phyloP scores from a whole-genome alignment of 768 basidiomycete genomes.

The Gloeopeniophorella convolvens region DNA sequence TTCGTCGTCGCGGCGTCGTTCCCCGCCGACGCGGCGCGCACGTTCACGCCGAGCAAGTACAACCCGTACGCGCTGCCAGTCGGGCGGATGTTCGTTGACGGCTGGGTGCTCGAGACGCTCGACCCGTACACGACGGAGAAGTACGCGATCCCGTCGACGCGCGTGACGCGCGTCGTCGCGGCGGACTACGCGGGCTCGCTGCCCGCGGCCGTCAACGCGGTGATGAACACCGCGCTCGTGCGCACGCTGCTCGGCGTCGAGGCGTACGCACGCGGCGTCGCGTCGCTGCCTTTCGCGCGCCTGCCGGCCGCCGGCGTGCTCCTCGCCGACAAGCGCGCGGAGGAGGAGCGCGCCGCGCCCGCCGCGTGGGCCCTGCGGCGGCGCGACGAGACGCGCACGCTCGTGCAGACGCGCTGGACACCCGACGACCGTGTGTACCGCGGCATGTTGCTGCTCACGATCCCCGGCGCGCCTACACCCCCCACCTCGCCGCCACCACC shows the following conservation, averaged over 20 bases:
- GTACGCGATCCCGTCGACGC: conserved; percentile 88
- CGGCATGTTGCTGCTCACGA: conserved; percentile 42
- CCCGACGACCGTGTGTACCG: conserved; percentile 46
- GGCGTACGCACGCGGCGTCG: conserved; percentile 55
- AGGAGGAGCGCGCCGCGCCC: conserved; percentile 39
- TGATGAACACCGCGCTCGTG: conserved; percentile 76
- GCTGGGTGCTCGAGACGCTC: conserved; percentile 94
- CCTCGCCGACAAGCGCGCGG: conserved; percentile 45
- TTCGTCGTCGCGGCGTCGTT: conserved; percentile 83
- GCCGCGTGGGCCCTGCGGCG: conserved; percentile 53
- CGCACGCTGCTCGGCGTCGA: conserved; percentile 70
- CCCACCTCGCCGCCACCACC: conserved; percentile 17
- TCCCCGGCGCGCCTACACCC: conserved; percentile 20
- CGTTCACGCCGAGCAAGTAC: conserved; percentile 59
- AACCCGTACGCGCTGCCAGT: conserved; percentile 70
- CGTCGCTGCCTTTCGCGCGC: conserved; percentile 61
- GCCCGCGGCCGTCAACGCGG: conserved; percentile 77
- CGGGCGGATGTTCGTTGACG: conserved; percentile 82
- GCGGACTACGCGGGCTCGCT: conserved; percentile 84
- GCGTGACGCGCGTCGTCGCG: conserved; percentile 78
- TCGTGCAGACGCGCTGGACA: conserved; percentile 50
- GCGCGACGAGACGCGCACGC: conserved; percentile 50
- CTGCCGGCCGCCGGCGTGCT: conserved; percentile 61
- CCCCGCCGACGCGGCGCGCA: conserved; percentile 51
- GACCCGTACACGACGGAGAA: conserved; percentile 94